These are phyloP conservation scores for Penicillium manginii DNA, from an alignment of 495 filamentous ascomycete genomes.

Conservation along the genomic window DNA sequence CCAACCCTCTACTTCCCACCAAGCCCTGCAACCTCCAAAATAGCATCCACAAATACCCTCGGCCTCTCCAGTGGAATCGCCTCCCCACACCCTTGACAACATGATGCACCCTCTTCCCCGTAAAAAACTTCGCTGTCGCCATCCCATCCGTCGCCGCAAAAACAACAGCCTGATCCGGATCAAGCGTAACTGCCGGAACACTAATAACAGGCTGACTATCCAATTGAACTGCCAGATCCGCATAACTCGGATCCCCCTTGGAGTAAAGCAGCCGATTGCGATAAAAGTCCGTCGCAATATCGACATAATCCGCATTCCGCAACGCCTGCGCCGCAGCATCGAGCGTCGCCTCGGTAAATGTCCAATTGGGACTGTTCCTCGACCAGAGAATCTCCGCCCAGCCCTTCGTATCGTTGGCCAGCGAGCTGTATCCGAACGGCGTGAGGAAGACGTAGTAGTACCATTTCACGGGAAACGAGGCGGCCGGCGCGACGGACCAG, in stretches of 20 bases:
- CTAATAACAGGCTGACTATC: conserved; percentile 17
- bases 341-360: neutral
- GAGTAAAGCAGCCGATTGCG: neutral
- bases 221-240: conserved; percentile 6
- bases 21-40: neutral
- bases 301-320: neutral
- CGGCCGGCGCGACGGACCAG: conserved; percentile 9
- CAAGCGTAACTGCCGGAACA: conserved; percentile 11
- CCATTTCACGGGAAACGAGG: neutral
- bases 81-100: conserved; percentile 16
- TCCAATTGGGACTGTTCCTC: neutral
- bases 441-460: conserved; percentile 5
- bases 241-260: neutral
- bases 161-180: conserved; percentile 17
- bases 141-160: conserved; percentile 19
- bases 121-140: conserved; percentile 19
- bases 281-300: neutral
- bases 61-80: conserved; percentile 11
- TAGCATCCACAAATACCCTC: neutral
- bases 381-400: neutral
- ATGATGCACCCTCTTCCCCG: conserved; percentile 6
- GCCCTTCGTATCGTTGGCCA: conserved; percentile 8
- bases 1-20: neutral
- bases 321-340: neutral
- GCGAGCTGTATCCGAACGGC: neutral